Base-by-base conservation (phyloP, 768 basidiomycete species). In the Russula olivacea region DNA sequence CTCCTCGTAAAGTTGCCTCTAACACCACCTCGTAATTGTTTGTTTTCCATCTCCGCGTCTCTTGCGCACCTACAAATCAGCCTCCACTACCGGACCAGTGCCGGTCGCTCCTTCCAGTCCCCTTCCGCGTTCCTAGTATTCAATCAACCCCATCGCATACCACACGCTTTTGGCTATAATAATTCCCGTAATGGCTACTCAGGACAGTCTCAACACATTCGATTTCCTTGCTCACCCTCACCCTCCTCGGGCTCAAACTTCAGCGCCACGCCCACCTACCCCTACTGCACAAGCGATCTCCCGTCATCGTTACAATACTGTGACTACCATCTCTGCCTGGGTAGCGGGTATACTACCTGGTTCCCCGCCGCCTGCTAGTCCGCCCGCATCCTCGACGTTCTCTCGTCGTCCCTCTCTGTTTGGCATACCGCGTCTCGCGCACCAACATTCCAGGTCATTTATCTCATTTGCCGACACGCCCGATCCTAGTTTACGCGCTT, bases 331-430 rank as follows among this genome's bases (percentile, higher is more conserved):
- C 51, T 69, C 80, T 17, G 66, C 81, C 43, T 91, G 88, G 88
- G 85, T 82, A 5, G 74, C 82, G 21, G 77, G 75, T 65, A 85
- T 90, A 59, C 83, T 86, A 61, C 88, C 88, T 5, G 88, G 87
- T 7, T 84, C 87, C 17, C 87, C 88, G 3, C 77, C 73, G 0
- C 75, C 78, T 12, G 55, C 68, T n/a, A 73, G 77, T 40, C 77
- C 74, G 54, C 72, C 28, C 58, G 63, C 62, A 48, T 45, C 47
- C 69, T 72, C 34, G 11, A 32, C 28, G 75, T 77, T 67, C 25
- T 72, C 71, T 8, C 68, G 69, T 12, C 68, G 71, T 43, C 70
- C 71, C 23, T 67, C 73, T 19, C 47, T 72, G 10, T 68, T 63
- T 59, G 55, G 68, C 55, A 2, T 30, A 45, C 41, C 41, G 14